These are phyloP conservation scores for Fusarium sp. DNA, from an alignment of 2,329 filamentous ascomycete species.

Conservation along the genomic window DNA sequence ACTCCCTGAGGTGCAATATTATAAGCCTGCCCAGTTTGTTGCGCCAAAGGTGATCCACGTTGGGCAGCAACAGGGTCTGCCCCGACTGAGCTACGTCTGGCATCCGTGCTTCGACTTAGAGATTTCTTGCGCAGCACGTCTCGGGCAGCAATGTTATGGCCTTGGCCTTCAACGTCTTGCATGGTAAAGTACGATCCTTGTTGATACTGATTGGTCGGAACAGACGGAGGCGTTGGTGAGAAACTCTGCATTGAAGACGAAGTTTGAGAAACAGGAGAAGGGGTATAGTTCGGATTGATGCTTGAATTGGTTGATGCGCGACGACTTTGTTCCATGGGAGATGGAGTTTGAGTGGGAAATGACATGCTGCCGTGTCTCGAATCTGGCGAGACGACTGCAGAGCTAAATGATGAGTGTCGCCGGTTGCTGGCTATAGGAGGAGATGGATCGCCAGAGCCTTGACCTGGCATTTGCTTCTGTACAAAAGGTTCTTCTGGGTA, in stretches of 20 bases:
- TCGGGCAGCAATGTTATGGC: conserved; percentile 31
- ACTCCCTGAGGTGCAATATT: conserved; percentile 1
- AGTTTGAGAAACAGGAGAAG: conserved; percentile 39
- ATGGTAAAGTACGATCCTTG: conserved; percentile 33
- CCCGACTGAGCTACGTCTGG: conserved; percentile 34
- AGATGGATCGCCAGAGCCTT: neutral
- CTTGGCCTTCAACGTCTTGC: conserved; percentile 32
- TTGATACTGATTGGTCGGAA: conserved; percentile 17
- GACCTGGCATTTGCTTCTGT: neutral
- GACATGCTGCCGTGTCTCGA: conserved; percentile 43
- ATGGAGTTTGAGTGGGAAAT: conserved; percentile 41
- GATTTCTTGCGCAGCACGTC: conserved; percentile 40
- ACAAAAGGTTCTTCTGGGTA: conserved; percentile 28
- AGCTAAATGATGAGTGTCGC: conserved; percentile 41
- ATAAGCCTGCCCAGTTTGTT: conserved; percentile 7
- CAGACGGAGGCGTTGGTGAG: conserved; percentile 28
- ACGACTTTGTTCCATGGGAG: conserved; percentile 41
- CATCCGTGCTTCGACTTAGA: conserved; percentile 26
- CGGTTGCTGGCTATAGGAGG: conserved; percentile 12
- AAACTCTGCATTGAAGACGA: conserved; percentile 27
- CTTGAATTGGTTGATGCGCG: conserved; percentile 33
- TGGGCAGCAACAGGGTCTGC: conserved; percentile 22
- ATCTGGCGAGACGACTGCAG: conserved; percentile 40
- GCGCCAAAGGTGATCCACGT: conserved; percentile 20
- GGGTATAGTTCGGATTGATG: conserved; percentile 24